Conservation (phyloP, 495 filamentous ascomycete genomes). For the Echria macrotheca region DNA sequence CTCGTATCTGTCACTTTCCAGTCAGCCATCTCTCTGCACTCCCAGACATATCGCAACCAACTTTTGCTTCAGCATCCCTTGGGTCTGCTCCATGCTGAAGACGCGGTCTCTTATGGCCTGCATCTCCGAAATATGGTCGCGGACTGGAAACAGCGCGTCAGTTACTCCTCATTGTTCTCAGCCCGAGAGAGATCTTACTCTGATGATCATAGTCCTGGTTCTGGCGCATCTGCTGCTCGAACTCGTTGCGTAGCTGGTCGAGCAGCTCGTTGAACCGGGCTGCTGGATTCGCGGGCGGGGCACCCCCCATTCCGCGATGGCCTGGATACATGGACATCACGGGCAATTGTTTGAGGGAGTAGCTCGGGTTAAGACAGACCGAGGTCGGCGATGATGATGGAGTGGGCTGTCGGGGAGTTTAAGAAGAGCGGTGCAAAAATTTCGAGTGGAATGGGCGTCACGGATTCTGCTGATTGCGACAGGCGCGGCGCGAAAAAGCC, state of each 20-base stretch:
- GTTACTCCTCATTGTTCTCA: too few species aligned
- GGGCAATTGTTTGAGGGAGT: too few species aligned
- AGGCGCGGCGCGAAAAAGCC: background rate
- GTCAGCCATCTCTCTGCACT: conserved; percentile 5
- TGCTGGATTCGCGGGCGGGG: conserved; percentile 43
- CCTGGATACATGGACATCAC: conserved; percentile 81
- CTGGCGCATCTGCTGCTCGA: conserved; percentile 71
- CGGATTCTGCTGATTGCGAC: background rate
- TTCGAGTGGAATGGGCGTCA: background rate
- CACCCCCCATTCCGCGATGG: conserved; percentile 75
- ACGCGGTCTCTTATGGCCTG: conserved; percentile 87
- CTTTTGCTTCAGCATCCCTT: conserved; percentile 84
- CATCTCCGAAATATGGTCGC: conserved; percentile 77
- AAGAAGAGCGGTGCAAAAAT: background rate
- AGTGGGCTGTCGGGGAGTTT: background rate
- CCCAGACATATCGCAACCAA: conserved; percentile 37
- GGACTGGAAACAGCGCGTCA: conserved; percentile 1
- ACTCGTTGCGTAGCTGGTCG: conserved; percentile 84
- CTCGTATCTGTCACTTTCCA: conserved; percentile 65
- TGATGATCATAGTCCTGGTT: conserved; percentile 82
- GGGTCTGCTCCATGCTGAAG: conserved; percentile 80
- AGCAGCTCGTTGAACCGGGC: conserved; percentile 80
- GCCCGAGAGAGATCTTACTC: conserved; percentile 66
- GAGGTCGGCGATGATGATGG: background rate
- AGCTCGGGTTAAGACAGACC: too few species aligned